phyloP scores from a whole-genome alignment of 495 filamentous ascomycete genomes.

The Annulohypoxylon nitens region DNA sequence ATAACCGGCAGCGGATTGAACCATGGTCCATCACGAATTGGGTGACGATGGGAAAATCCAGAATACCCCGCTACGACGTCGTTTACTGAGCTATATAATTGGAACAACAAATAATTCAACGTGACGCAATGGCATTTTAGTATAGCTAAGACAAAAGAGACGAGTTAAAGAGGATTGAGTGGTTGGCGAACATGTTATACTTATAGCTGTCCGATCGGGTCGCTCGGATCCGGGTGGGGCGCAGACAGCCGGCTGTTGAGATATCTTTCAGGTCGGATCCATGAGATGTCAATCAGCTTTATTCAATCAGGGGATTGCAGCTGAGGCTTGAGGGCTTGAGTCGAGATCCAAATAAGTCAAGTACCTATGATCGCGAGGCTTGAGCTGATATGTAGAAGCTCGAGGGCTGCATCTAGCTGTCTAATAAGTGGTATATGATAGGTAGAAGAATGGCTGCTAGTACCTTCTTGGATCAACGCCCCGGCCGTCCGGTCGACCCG shows the following conservation, averaged over 20 bases:
- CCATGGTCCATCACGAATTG: neutral
- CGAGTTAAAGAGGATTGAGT: neutral
- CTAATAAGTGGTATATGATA: constrained; percentile 14
- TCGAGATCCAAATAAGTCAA: neutral
- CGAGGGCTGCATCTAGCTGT: constrained; percentile 15
- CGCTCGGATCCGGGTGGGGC: constrained; percentile 1
- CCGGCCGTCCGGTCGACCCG: constrained; percentile 31
- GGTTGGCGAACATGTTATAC: neutral
- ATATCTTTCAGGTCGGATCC: constrained; percentile 1
- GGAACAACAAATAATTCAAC: neutral
- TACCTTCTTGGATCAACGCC: constrained; percentile 26
- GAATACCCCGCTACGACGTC: neutral
- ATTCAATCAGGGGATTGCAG: constrained; percentile 4
- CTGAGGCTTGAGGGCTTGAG: constrained; percentile 12
- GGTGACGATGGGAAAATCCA: constrained; percentile 2
- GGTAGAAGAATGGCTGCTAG: constrained; percentile 30
- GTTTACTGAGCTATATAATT: neutral
- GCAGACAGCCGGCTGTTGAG: neutral
- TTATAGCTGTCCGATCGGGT: neutral
- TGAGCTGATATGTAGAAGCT: constrained; percentile 31
- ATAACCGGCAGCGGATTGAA: constrained; percentile 5
- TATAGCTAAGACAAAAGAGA: neutral
- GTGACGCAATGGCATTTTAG: neutral
- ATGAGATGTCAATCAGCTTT: neutral
- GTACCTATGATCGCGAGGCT: constrained; percentile 23